phyloP scores from a whole-genome alignment of 257 asterid genomes.

The Petunia secreta region DNA sequence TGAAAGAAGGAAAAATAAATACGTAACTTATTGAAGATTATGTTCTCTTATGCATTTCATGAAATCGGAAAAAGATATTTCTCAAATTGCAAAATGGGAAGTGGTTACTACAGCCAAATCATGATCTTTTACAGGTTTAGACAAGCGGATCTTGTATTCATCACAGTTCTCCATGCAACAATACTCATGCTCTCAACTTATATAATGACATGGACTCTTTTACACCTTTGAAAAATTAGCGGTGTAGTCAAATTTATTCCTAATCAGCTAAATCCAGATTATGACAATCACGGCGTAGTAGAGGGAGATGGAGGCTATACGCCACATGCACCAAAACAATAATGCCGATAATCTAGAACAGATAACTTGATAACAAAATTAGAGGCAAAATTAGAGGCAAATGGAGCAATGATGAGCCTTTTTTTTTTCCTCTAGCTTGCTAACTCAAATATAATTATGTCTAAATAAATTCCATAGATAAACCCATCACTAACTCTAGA shows the following conservation, averaged over 20 bases:
- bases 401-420: neutral
- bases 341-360: neutral
- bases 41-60: neutral
- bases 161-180: neutral
- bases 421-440: neutral
- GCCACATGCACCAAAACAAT: too few species aligned
- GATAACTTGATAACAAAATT: neutral
- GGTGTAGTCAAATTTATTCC: neutral
- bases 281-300: neutral
- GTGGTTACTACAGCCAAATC: neutral
- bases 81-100: neutral
- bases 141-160: neutral
- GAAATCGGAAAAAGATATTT: neutral
- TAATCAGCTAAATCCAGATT: constrained; percentile 11
- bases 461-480: neutral
- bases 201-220: neutral
- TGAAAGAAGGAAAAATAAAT: neutral
- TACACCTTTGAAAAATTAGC: neutral
- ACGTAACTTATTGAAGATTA: neutral
- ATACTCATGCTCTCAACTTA: neutral
- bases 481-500: neutral
- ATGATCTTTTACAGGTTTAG: neutral
- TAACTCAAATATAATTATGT: neutral
- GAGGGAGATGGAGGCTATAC: too few species aligned
- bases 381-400: neutral